phyloP scores from a whole-genome alignment of 2,329 filamentous ascomycete genomes.

The Pleoardoris graminearum region DNA sequence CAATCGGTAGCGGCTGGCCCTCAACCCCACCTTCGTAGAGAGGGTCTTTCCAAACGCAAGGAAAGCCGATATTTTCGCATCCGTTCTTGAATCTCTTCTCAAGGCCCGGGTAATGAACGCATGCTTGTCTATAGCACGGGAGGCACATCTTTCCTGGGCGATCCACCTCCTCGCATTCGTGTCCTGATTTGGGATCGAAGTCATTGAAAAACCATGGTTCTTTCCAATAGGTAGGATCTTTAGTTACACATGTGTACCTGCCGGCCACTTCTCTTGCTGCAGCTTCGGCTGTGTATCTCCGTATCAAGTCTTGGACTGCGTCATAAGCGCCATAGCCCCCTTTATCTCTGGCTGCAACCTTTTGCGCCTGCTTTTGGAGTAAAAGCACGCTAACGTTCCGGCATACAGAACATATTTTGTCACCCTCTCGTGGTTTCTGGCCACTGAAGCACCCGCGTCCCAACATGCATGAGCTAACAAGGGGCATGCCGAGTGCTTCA shows the following conservation, averaged over 20 bases:
- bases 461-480: no score
- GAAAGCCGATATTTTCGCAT: neutral
- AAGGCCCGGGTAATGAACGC: neutral
- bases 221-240: neutral
- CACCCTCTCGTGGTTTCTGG: no score
- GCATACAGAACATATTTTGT: no score
- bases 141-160: neutral
- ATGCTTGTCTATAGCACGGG: neutral
- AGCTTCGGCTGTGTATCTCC: no score
- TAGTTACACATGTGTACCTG: neutral
- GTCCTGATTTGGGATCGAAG: neutral
- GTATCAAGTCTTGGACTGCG: no score
- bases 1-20: neutral
- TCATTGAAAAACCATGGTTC: neutral
- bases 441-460: no score
- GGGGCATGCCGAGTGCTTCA: no score
- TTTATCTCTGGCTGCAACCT: no score
- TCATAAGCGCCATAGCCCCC: no score
- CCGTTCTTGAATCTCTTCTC: neutral
- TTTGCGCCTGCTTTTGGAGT: no score
- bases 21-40: neutral
- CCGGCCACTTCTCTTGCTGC: neutral
- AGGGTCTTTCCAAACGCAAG: neutral
- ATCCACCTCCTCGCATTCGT: neutral
- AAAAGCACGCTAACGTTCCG: no score